Base-by-base conservation (phyloP, 345 rosid species). In the Murraya paniculata region DNA sequence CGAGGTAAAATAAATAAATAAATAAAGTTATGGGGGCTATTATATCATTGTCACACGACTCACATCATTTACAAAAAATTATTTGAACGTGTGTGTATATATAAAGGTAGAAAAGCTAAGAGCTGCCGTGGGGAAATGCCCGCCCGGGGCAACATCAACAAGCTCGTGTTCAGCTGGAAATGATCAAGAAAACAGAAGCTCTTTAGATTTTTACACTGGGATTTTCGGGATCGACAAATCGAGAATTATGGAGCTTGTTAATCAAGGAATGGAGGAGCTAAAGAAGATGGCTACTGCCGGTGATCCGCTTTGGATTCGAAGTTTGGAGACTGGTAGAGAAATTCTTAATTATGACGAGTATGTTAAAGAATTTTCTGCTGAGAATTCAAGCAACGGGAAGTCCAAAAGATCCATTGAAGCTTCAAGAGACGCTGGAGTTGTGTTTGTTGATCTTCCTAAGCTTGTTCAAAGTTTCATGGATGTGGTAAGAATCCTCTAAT, bases 261-360 rank as follows among this genome's bases (percentile, higher is more conserved):
- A 87, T 81, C 93, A 91, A 82, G 98, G 95, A 61, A 83, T 83
- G 86, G 95, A 91, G 80, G 98, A 96, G 84, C 86, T 96, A 56
- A 86, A 82, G 64, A 90, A 81, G 83, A 96, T 96, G 99, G 98
- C 97, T 59, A 84, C 89, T 10, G 90, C 92, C 1, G 84, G 82
- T 0, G 90, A 90, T 27, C 98, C 99, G 4, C 86, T 96, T 2
- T 96, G 99, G 99, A 79, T 96, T 75, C 87, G 92, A 53, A 94
- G 99, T 79, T 83, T 96, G 3, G 99, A 96, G 89, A 92, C 98
- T 0, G 94, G 94, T 36, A 91, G 98, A 3, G 98, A 96, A 75
- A 96, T 96, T 67, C 98, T 94, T 27, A 96, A 96, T 82, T 96
- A 96, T 39, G 99, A 96, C 7, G 98, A 91, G 88, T 96, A 94